A percentile compares a stretch with the other conserved stretches of the same genome.
These are phyloP conservation scores for Spongiforma sp. DNA, from an alignment of 1,284 basidiomycete species.

Conservation along the genomic window DNA sequence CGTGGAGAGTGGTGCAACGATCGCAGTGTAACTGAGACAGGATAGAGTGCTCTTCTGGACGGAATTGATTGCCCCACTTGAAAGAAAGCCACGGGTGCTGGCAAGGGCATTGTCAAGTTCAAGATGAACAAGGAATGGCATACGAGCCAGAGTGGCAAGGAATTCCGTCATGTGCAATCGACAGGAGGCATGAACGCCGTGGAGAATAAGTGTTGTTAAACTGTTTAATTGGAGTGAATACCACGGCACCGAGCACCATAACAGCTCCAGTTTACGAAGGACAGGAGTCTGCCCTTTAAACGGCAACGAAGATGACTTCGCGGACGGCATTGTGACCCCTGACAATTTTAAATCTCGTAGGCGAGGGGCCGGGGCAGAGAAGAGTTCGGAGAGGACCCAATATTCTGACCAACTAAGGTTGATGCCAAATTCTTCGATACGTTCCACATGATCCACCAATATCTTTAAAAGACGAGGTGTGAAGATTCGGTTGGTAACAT, in stretches of 20 bases:
- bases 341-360: neutral
- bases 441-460: slow-evolving; percentile 19
- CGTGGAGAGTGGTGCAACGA: slow-evolving; percentile 2
- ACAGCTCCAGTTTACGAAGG: slow-evolving; percentile 34
- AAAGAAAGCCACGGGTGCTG: neutral
- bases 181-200: slow-evolving; percentile 10
- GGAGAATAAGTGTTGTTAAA: slow-evolving; percentile 32
- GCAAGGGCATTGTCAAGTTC: slow-evolving; percentile 32
- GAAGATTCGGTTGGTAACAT: neutral
- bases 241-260: slow-evolving; percentile 29
- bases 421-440: slow-evolving; percentile 23
- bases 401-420: neutral
- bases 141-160: slow-evolving; percentile 25
- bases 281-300: slow-evolving; percentile 23
- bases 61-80: neutral
- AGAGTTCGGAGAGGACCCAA: neutral
- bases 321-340: neutral
- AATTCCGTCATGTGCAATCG: slow-evolving; percentile 27
- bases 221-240: slow-evolving; percentile 21
- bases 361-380: slow-evolving; percentile 12
- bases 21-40: slow-evolving; percentile 11
- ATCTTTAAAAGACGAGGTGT: slow-evolving; percentile 10
- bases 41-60: slow-evolving; percentile 6
- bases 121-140: slow-evolving; percentile 35
- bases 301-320: neutral